Base-by-base conservation (phyloP, 225 moss, liverwort and hornwort genomes). In the Bryum argenteum region DNA sequence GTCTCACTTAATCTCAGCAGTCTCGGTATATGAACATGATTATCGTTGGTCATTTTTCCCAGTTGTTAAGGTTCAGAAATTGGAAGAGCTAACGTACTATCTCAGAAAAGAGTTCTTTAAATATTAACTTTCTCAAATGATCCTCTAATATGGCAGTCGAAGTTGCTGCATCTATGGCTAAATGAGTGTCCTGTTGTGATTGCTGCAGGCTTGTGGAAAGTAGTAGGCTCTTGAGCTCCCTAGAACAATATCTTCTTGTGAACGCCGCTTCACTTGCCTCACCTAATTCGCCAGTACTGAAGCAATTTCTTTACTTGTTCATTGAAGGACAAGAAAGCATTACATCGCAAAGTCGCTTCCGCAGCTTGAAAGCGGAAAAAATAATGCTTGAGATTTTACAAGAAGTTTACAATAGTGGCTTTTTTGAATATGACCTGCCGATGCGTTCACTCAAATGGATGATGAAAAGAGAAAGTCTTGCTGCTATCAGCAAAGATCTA, bases 241-340 rank as follows among this genome's bases (percentile, higher is more conserved):
- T 92, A 56, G 92, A 95, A 70, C 92, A 95, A 68, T 89, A 92
- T 84, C 87, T 95, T 54, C 83, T 92, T 61, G 81, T 83, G 65
- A 95, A 95, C 69, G 28, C 77, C 19, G 85, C 75, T n/a, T 81
- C 81, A 33, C 74, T 74, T 6, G 75, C 71, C 19, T 66, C 71
- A 62, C 54, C 77, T 66, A 37, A 70, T 44, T 74, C 78, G 60
- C 54, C 58, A 61, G 40, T 74, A 48, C 77, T 95, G 26, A 71
- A 81, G 63, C 90, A 89, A 33, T 92, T 95, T 73, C 74, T 95
- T 42, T 63, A 79, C 22, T 47, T 92, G 66, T 95, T 84, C 80
- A 82, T 88, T 44, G 79, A 75, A 58, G 84, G 76, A 63, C 87
- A 85, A 74, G 71, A 79, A 55, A 70, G 73, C 19, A 51, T 72